These are phyloP conservation scores for Whalleya microplaca DNA, from an alignment of 2,329 filamentous ascomycete species.

Conservation along the genomic window DNA sequence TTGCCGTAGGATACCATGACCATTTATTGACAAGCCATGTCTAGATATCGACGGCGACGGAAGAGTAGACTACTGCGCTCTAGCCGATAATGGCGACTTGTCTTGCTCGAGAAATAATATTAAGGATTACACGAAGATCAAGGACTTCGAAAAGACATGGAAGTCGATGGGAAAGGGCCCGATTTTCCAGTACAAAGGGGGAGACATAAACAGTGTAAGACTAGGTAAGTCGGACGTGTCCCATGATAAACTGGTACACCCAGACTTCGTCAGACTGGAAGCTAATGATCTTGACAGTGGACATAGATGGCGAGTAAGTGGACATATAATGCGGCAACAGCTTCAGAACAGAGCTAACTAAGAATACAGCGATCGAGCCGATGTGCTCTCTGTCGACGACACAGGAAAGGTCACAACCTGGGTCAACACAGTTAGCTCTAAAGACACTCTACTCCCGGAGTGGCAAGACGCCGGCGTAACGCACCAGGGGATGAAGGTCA, in stretches of 20 bases:
- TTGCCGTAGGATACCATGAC: not conserved
- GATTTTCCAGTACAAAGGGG: not conserved
- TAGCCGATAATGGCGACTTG: not conserved
- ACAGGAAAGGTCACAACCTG: not conserved
- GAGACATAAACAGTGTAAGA: not conserved
- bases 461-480: not conserved
- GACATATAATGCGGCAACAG: not conserved
- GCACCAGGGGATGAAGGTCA: not conserved
- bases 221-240: not conserved
- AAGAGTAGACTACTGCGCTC: not conserved
- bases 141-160: not conserved
- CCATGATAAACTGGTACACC: too few relatives aligned
- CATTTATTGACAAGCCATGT: not conserved
- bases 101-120: not conserved
- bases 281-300: not conserved
- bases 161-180: not conserved
- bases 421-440: not conserved
- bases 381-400: not conserved
- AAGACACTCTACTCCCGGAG: not conserved
- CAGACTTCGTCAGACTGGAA: not conserved
- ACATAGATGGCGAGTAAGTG: not conserved
- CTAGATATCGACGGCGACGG: not conserved
- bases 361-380: not conserved
- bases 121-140: not conserved
- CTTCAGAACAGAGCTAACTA: not conserved